phyloP scores from a whole-genome alignment of 2,329 filamentous ascomycete species.

The Phialemonium atrogriseum region DNA sequence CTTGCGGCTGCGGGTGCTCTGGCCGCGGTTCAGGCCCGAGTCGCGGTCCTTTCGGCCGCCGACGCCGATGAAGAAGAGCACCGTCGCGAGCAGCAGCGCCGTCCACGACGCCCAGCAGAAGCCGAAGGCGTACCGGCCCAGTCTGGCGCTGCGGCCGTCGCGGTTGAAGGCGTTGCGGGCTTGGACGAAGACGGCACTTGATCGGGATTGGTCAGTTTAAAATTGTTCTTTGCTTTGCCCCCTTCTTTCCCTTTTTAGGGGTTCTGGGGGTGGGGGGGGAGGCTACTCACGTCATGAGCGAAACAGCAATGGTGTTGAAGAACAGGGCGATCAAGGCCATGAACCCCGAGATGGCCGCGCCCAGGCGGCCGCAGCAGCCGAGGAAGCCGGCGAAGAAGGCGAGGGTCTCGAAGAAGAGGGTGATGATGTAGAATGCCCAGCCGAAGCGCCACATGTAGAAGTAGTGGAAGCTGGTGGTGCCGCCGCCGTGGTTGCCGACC shows the following conservation, averaged over 20 bases:
- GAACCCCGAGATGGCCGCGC: constrained; percentile 56
- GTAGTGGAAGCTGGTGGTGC: constrained; percentile 52
- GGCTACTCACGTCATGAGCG: constrained; percentile 64
- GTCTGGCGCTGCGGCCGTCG: constrained; percentile 44
- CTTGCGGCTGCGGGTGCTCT: constrained; percentile 42
- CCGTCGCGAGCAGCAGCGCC: constrained; percentile 54
- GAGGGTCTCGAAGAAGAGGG: constrained; percentile 66
- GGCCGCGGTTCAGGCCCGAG: constrained; percentile 14
- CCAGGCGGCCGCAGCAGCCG: constrained; percentile 63
- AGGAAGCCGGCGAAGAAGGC: constrained; percentile 62
- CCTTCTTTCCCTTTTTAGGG: background rate
- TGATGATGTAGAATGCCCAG: constrained; percentile 84
- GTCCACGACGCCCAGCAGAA: constrained; percentile 70
- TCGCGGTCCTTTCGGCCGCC: constrained; percentile 34
- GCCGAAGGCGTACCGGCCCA: constrained; percentile 64
- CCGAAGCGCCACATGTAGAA: constrained; percentile 86
- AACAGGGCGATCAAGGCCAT: constrained; percentile 53
- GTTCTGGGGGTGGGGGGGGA: constrained; percentile 4
- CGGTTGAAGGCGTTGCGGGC: constrained; percentile 58
- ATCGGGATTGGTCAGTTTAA: constrained; percentile 8
- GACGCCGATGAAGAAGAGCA: constrained; percentile 60
- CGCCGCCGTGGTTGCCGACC: constrained; percentile 42
- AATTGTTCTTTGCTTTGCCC: no score
- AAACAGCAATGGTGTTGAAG: constrained; percentile 58
- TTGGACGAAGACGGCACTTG: constrained; percentile 53